Base-by-base conservation (phyloP, 768 basidiomycete genomes). In the Boletus rubropictus region DNA sequence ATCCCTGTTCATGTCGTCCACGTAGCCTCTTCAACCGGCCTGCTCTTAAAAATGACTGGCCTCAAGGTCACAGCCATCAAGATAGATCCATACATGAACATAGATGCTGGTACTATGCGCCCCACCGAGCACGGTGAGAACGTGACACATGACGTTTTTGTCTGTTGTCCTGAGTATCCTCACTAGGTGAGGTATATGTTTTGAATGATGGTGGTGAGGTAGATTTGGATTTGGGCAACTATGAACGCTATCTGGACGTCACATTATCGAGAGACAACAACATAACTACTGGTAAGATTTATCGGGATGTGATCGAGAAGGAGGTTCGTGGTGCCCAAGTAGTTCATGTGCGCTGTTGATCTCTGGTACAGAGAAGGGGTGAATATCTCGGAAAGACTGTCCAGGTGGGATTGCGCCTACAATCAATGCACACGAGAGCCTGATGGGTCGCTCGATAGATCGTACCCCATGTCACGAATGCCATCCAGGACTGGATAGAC, bases 81-180 rank as follows among this genome's bases (percentile, higher is more conserved):
- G 72, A 98, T 99, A 60, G 95, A 99, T 66, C 95, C 95, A 12
- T 99, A 99, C 59, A 98, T 99, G 95, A 99, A 99, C 72, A 97
- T 99, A 59, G 95, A 99, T 76, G 95, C 95, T 20, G 95, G 95
- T 29, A 98, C 95, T 17, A 99, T 99, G 95, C 78, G 91, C 41
- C 95, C 95, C 12, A 95, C 93, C 14, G 95, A 99, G 68, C 95
- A 99, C 65, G 95, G 94, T 90, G 65, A 76, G 83, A 53, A 51
- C 41, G 38, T 33, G 50, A 28, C 42, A 34, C 24, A 53, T 47
- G 36, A 3, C 18, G 18, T 46, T 49, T 40, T 35, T 14, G 18
- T 31, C 38, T 34, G n/a, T 6, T 42, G 34, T 42, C 55, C 57
- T 68, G 35, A 67, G 52, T 49, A 44, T 49, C 46, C 54, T 46